Percentiles rank a stretch among this genome's conserved stretches.
These are phyloP conservation scores for Pichia sp. DNA, from an alignment of 1,139 yeast genomes.

Conservation along the genomic window DNA sequence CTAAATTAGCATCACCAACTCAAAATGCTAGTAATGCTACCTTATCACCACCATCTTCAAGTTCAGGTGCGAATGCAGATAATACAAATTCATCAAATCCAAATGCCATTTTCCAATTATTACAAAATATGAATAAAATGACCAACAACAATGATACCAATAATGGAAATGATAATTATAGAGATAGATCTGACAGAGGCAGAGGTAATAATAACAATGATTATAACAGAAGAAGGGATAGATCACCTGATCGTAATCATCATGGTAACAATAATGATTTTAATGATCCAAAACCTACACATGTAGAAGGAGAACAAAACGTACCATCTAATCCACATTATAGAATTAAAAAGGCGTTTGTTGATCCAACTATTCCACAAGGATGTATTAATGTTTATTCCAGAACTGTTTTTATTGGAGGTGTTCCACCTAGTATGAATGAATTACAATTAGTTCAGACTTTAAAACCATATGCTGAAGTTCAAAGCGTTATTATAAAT, in stretches of 20 bases:
- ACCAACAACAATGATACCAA: conserved; percentile 8
- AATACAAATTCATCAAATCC: conserved; percentile 29
- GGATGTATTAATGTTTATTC: conserved; percentile 80
- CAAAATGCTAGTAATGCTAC: neutral
- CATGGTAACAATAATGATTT: neutral
- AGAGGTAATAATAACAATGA: conserved; percentile 24
- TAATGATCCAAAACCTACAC: conserved; percentile 24
- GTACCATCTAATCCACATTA: conserved; percentile 65
- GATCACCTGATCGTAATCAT: conserved; percentile 43
- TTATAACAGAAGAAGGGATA: conserved; percentile 44
- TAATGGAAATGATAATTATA: conserved; percentile 12
- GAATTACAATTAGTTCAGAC: conserved; percentile 62
- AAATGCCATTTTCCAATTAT: conserved; percentile 42
- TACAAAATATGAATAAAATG: conserved; percentile 32
- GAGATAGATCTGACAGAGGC: conserved; percentile 24
- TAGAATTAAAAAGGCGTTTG: conserved; percentile 64
- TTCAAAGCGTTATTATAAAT: conserved; percentile 84
- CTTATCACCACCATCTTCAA: conserved; percentile 14
- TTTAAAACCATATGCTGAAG: conserved; percentile 87
- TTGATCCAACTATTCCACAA: conserved; percentile 67
- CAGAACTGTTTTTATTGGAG: conserved; percentile 90
- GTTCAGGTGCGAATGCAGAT: conserved; percentile 25
- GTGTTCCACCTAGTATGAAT: conserved; percentile 79
- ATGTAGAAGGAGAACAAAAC: conserved; percentile 50
- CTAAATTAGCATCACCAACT: conserved; percentile 17